Base-by-base conservation (phyloP, 768 basidiomycete genomes). In the Lactarius akahatsu region DNA sequence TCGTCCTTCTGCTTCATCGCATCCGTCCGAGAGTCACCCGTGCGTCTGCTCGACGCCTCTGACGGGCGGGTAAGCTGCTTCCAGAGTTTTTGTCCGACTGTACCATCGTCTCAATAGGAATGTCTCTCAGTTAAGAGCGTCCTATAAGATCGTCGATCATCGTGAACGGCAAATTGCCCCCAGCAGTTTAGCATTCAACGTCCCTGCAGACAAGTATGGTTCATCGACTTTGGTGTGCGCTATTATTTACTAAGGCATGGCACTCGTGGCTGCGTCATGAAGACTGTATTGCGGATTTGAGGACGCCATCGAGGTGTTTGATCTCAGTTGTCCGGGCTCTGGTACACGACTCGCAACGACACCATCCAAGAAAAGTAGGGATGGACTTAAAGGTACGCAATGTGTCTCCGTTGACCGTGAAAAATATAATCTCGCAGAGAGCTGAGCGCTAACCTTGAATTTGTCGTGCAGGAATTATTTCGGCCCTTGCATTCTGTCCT, bases 81-180 rank as follows among this genome's bases (percentile, higher is more conserved):
- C 57, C n/a, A 57, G 38, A 47, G 15, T 16, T 26, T 36, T 34
- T n/a, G 26, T 36, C 59, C 26, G 52, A 15, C 38, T 16, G 11
- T 43, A 38, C 40, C 30, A 28, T 45, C 57, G 41, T 50, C 28
- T 47, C 23, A 40, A 60, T 30, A 26, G 30, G 57, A 36, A 70
- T 9, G 32, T 45, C 9, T 0, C 18, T 26, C 73, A 97, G 96
- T 83, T 93, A 23, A 86, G 96, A 20, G 96, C 95, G 0, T 95
- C 93, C 1, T 98, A 98, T 75, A 81, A 82, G 47, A 96, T 98
- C 45, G 84, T 98, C 11, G 95, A 98, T 75, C 96, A 98, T 72
- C 81, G 90, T n/a, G 96, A 98, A 77, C 84, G 95, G 38, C 86
- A 92, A 62, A 80, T 97, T 47, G 94, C 93, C 0, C 95, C 96